Percentiles rank a stretch among this genome's conserved stretches.
Evolutionary conservation across 2,329 filamentous ascomycete species (phyloP).

Genomic region (Albifimbria verrucaria): DNA sequence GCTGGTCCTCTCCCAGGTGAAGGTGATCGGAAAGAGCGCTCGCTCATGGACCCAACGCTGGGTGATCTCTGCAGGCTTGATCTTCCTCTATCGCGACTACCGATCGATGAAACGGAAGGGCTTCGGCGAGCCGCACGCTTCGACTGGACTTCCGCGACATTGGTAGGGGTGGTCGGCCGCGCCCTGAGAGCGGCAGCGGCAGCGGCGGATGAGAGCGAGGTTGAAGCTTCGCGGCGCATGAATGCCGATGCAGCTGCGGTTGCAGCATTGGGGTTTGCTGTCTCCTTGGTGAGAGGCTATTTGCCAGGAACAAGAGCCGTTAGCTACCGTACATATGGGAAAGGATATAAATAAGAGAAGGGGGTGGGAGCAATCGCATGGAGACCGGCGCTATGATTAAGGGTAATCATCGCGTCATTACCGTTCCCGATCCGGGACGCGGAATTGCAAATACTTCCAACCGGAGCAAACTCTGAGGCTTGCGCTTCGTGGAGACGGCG

Average conservation of each 20-base stretch:
- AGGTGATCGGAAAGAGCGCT: conserved; percentile 79
- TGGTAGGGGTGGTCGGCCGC: conserved; percentile 72
- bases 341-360: neutral
- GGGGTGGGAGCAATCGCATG: conserved; percentile 2
- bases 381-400: neutral
- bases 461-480: neutral
- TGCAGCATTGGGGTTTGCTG: conserved; percentile 69
- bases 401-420: neutral
- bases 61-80: conserved; percentile 57
- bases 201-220: conserved; percentile 75
- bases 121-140: conserved; percentile 77
- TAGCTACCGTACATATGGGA: conserved; percentile 9
- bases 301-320: conserved; percentile 8
- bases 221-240: conserved; percentile 62
- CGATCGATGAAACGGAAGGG: conserved; percentile 67
- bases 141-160: conserved; percentile 79
- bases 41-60: conserved; percentile 81
- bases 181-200: conserved; percentile 82
- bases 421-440: conserved; percentile 15
- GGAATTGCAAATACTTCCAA: neutral
- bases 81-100: conserved; percentile 41
- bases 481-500: neutral
- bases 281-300: conserved; percentile 61
- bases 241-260: conserved; percentile 81
- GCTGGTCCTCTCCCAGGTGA: conserved; percentile 53